Evolutionary conservation across 305 asterid genomes (phyloP), one percentile per base, ranked within the genome.

Genomic region (Fraxinus xanthoxyloides): DNA sequence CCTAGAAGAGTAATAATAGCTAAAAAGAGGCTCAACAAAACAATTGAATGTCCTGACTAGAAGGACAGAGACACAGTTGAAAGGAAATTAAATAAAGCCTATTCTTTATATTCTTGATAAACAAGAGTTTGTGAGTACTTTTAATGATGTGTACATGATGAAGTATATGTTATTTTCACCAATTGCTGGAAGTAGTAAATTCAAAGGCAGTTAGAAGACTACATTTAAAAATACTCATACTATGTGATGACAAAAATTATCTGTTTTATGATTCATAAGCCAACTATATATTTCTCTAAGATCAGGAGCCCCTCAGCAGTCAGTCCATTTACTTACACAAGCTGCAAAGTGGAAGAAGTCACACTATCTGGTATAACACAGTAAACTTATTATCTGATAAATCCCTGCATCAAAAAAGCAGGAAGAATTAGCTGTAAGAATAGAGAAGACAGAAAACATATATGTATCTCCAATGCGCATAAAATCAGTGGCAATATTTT

Each of bases 361-460:
- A 96, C 89, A 86, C 91, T 91, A 76, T 92, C 94, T 13, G 99
- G 98, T 93, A 96, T 89, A 72, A 90, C 79, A 36, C 98, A 0
- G 93, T 86, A 3, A 96, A 79, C 87, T 89, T 90, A 90, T 96
- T 96, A 73, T 90, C 87, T 17, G 99, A 92, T 77, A 94, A 91
- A 87, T 96, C n/a, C 91, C 99, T 96, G 97, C 89, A 90, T 63
- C 51, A 79, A 77, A 10, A 72, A 34, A 82, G 74, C 4, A 46
- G 30, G 38, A 34, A 83, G 74, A 61, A 65, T 48, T n/a, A 24
- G 13, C 7, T 9, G 32, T 54, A 5, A 80, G 54, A 32, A 43
- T 17, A 54, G 31, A 72, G 3, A 46, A 31, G 36, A 28, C 31
- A 6, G 59, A 2, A 51, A 59, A 76, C 63, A 24, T 15, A 7